A percentile compares a stretch with the other conserved stretches of the same genome.
Evolutionary conservation across 176 grass and related monocot genomes (phyloP).

Genomic region (Triticum timopheevii): DNA sequence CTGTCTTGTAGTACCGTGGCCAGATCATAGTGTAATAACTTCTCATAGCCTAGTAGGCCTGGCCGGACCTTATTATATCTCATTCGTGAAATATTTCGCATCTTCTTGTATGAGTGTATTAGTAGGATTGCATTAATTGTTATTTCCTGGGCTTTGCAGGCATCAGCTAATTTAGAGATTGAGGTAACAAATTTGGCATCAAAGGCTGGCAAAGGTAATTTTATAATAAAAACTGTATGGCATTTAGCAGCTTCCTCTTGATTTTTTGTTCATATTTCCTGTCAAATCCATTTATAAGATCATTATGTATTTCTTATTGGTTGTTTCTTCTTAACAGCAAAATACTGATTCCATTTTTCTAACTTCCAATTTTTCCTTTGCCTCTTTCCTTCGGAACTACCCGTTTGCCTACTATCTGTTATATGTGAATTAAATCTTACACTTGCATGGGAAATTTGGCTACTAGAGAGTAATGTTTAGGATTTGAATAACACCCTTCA

Average conservation of each 20-base stretch:
- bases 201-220: conserved; percentile 89
- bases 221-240: conserved; percentile 25
- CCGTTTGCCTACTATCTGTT: background rate
- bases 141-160: conserved; percentile 52
- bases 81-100: background rate
- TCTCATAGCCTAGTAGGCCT: background rate
- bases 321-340: background rate
- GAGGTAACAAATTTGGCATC: conserved; percentile 97
- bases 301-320: background rate
- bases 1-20: background rate
- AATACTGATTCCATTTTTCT: conserved; percentile 1
- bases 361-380: background rate
- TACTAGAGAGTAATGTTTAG: background rate
- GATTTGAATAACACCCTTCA: conserved; percentile 26
- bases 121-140: background rate
- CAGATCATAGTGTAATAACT: background rate
- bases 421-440: background rate
- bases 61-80: background rate
- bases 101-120: background rate
- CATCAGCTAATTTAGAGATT: conserved; percentile 86
- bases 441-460: background rate
- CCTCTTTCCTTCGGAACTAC: background rate
- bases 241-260: background rate
- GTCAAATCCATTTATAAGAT: background rate
- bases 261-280: conserved; percentile 19